Evolutionary conservation across 2,329 filamentous ascomycete species (phyloP).

Genomic region (Venturiaceae sp.): DNA sequence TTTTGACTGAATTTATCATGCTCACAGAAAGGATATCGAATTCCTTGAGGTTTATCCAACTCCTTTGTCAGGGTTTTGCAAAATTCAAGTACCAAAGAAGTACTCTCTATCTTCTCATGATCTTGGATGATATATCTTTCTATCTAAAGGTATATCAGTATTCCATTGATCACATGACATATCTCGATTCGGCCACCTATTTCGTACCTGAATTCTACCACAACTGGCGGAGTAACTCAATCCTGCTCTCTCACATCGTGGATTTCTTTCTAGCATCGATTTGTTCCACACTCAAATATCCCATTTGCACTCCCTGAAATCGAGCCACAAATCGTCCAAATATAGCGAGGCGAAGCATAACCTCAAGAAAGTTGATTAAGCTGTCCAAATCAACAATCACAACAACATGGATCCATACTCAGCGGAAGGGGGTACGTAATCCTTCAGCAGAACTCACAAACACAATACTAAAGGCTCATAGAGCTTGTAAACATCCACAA

Average conservation of each 20-base stretch:
- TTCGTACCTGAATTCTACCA: neutral
- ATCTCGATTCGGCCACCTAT: neutral
- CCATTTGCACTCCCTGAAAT: too few species aligned
- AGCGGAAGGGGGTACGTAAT: conserved; percentile 45
- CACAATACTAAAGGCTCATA: neutral
- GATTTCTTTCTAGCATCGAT: neutral
- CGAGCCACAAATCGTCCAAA: neutral
- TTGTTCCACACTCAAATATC: too few species aligned
- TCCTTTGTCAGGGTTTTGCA: neutral
- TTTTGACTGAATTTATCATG: too few species aligned
- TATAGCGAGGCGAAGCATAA: neutral
- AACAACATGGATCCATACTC: conserved; percentile 51
- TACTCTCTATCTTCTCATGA: too few species aligned
- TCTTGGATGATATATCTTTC: too few species aligned
- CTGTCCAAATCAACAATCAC: neutral
- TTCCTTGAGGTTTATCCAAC: too few species aligned
- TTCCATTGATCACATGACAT: neutral
- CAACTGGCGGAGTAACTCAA: neutral
- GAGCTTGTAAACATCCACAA: conserved; percentile 60
- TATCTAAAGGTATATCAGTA: too few species aligned
- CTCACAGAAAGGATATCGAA: too few species aligned
- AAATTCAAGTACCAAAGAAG: too few species aligned
- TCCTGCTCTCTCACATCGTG: neutral
- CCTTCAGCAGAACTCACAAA: neutral
- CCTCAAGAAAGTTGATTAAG: neutral